Base-by-base conservation (phyloP, 805 yeast genomes). In the Candida schatavii region DNA sequence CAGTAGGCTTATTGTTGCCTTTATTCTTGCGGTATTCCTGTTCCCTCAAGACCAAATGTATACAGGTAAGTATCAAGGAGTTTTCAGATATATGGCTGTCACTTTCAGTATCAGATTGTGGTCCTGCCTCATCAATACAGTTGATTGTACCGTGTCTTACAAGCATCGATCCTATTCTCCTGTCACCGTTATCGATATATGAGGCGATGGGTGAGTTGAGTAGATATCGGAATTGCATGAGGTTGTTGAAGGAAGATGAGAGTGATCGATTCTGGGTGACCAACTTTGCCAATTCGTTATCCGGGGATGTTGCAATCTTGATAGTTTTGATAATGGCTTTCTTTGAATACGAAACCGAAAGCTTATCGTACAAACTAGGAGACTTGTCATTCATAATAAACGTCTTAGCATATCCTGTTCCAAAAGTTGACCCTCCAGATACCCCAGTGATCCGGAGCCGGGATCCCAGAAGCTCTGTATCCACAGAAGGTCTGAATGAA, bases 341-440 rank as follows among this genome's bases (percentile, higher is more conserved):
- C 4, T 18, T 23, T 5, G 15, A 18, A 13, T 14, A 31, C 9
- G 15, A 17, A 4, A 37, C n/a, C 14, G 39, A 46, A n/a, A 60
- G 40, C 14, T 51, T 55, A 40, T 60, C 62, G 4, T 51, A 50
- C 6, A 64, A 51, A 11, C 51, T 35, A 1, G 50, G 46, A n/a
- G 56, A 44, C 4, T 44, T 41, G 5, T 45, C 39, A 4, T 44
- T 37, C 45, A 64, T 43, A 11, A 59, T 53, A 34, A 46, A 54
- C 27, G 59, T 39, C 29, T 55, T 50, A 28, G 62, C 49, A n/a
- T 57, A 45, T 1, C 64, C 62, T 35, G 56, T 61, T 10, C 67
- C 67, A 45, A 64, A 64, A 2, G 68, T 62, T 19, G 69, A 62
- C 3, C 61, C 59, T 0, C 66, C 66, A 15, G 68, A 55, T 1